phyloP scores from a whole-genome alignment of 306 rosid species.

The Lathyrus tuberosus region DNA sequence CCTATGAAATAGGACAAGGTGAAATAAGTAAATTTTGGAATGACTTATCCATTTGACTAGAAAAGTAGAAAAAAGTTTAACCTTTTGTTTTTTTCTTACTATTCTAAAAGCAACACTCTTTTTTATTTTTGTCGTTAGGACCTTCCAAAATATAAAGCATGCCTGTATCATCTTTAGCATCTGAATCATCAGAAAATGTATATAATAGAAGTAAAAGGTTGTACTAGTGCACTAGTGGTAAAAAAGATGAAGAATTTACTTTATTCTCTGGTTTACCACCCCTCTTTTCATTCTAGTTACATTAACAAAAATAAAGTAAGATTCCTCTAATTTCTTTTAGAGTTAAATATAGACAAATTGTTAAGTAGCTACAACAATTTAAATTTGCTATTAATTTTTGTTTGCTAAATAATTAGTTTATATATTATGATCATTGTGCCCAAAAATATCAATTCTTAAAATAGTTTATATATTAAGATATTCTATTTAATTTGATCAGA shows the following conservation, averaged over 20 bases:
- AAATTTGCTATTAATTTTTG: too few relatives aligned
- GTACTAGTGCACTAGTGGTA: slow-evolving; percentile 17
- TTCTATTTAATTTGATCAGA: too few relatives aligned
- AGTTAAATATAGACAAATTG: neutral
- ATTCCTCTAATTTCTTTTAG: neutral
- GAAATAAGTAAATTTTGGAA: slow-evolving; percentile 13
- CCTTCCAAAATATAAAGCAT: slow-evolving; percentile 31
- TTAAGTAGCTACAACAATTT: too few relatives aligned
- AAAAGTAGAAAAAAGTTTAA: slow-evolving; percentile 23
- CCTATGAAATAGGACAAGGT: slow-evolving; percentile 10
- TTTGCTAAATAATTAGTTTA: too few relatives aligned
- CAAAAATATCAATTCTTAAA: too few relatives aligned
- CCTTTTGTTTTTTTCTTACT: slow-evolving; percentile 19
- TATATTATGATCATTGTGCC: too few relatives aligned
- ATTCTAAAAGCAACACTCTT: slow-evolving; percentile 22
- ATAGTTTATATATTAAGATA: too few relatives aligned
- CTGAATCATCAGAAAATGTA: slow-evolving; percentile 30
- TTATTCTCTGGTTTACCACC: neutral
- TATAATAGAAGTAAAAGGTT: slow-evolving; percentile 31
- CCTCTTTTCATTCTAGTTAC: neutral
- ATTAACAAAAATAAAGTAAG: neutral
- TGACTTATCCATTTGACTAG: slow-evolving; percentile 29
- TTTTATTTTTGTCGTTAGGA: slow-evolving; percentile 15
- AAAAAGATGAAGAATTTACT: slow-evolving; percentile 37
- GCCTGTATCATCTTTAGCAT: slow-evolving; percentile 21